phyloP scores from a whole-genome alignment of 2,329 filamentous ascomycete species.

The Cephalotrichum gorgonifer region DNA sequence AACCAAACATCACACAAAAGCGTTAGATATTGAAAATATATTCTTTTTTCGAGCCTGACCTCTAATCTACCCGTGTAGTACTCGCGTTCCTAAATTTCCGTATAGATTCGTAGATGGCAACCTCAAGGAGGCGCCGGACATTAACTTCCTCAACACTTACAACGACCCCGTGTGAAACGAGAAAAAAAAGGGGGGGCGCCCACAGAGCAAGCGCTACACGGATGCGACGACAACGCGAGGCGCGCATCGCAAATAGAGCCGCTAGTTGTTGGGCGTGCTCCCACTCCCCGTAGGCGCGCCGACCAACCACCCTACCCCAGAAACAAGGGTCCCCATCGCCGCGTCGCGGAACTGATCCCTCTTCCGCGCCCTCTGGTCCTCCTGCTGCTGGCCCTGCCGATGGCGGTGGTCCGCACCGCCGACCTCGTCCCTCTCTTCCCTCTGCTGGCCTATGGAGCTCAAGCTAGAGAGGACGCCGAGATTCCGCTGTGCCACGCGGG shows the following conservation, averaged over 20 bases:
- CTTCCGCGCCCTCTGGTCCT: slow-evolving; percentile 37
- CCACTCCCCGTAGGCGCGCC: slow-evolving; percentile 5
- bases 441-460: slow-evolving; percentile 19
- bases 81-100: no score
- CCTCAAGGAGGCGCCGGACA: no score
- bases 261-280: not conserved
- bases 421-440: slow-evolving; percentile 13
- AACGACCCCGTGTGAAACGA: no score
- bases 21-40: not conserved
- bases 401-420: no score
- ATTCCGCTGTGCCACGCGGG: slow-evolving; percentile 47
- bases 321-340: slow-evolving; percentile 56
- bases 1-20: not conserved
- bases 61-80: not conserved
- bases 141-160: no score
- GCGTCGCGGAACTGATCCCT: slow-evolving; percentile 61
- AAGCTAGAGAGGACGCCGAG: slow-evolving; percentile 44
- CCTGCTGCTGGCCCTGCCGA: slow-evolving; percentile 8
- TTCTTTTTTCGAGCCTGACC: not conserved
- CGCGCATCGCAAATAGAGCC: not conserved
- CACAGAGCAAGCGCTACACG: no score
- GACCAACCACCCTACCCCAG: slow-evolving; percentile 58
- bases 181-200: no score
- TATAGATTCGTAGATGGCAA: no score
- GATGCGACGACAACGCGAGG: no score